Evolutionary conservation across 2,329 filamentous ascomycete genomes (phyloP).

Genomic region (Diaporthe capsici): DNA sequence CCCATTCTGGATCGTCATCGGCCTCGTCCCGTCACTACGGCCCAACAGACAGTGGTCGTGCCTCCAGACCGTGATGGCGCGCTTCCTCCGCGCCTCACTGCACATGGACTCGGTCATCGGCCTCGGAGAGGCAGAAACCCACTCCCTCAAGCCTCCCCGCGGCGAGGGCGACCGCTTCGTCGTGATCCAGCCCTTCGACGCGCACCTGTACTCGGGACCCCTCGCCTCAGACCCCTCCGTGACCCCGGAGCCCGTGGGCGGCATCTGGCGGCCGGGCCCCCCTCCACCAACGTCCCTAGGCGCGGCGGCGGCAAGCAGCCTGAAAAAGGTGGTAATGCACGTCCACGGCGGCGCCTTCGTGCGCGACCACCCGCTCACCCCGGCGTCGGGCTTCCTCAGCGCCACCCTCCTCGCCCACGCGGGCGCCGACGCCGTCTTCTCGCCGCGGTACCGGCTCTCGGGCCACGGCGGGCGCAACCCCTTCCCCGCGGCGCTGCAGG

Average conservation of each 20-base stretch:
- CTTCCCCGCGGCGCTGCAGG: slow-evolving; percentile 66
- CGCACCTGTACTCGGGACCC: slow-evolving; percentile 43
- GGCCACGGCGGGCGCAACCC: slow-evolving; percentile 54
- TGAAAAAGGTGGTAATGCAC: slow-evolving; percentile 57
- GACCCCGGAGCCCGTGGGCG: slow-evolving; percentile 42
- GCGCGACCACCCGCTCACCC: slow-evolving; percentile 56
- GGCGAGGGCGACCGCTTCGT: slow-evolving; percentile 33
- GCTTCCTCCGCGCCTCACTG: slow-evolving; percentile 11
- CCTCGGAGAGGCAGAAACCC: slow-evolving; percentile 36
- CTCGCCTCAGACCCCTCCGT: slow-evolving; percentile 23
- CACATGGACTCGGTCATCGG: slow-evolving; percentile 19
- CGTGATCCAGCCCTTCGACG: slow-evolving; percentile 61
- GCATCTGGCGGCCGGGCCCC: slow-evolving; percentile 45
- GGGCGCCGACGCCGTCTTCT: slow-evolving; percentile 56
- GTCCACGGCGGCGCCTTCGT: slow-evolving; percentile 65
- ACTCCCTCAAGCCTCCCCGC: slow-evolving; percentile 32
- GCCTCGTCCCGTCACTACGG: slow-evolving; percentile 40
- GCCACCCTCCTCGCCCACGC: slow-evolving; percentile 44
- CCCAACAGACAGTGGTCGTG: slow-evolving; percentile 40
- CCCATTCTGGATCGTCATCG: slow-evolving; percentile 37
- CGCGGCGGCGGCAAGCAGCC: not conserved
- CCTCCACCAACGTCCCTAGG: not conserved
- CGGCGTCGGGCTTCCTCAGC: slow-evolving; percentile 46
- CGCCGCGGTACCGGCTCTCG: slow-evolving; percentile 63
- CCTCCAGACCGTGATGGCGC: slow-evolving; percentile 37